Percentiles rank a stretch among this genome's conserved stretches.
Evolutionary conservation across 2,329 filamentous ascomycete species (phyloP).

Genomic region (Paecilomyces dactylethromorphus): DNA sequence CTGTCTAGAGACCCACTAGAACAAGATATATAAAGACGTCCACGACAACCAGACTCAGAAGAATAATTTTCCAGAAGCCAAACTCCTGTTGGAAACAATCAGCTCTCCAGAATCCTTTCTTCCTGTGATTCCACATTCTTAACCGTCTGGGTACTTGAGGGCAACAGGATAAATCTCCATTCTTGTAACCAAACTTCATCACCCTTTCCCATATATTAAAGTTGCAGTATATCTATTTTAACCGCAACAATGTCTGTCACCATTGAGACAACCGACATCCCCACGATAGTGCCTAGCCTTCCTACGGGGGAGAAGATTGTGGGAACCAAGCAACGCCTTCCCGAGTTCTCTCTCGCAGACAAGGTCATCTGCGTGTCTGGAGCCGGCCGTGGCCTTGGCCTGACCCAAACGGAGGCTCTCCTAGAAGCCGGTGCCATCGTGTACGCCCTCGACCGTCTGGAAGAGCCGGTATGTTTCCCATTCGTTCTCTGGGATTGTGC

Average conservation of each 20-base stretch:
- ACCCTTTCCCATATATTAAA: neutral
- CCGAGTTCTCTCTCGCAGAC: slow-evolving; percentile 69
- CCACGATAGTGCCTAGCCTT: slow-evolving; percentile 17
- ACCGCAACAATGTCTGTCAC: slow-evolving; percentile 24
- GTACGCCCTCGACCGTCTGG: slow-evolving; percentile 38
- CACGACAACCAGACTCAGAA: neutral
- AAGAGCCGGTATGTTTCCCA: slow-evolving; percentile 46
- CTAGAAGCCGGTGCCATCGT: slow-evolving; percentile 66
- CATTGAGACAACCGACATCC: slow-evolving; percentile 22
- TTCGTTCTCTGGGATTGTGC: slow-evolving; percentile 48
- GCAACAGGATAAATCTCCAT: neutral
- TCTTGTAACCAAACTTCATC: neutral
- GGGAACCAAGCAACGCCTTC: slow-evolving; percentile 41
- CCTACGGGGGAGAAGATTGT: too few species aligned
- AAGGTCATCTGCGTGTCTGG: slow-evolving; percentile 68
- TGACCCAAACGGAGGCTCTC: slow-evolving; percentile 66
- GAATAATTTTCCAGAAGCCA: neutral
- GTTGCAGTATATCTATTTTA: neutral
- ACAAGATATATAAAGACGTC: neutral
- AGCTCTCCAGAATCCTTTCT: neutral
- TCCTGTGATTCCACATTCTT: neutral
- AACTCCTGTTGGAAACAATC: neutral
- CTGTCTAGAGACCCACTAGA: neutral
- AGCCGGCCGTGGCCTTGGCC: slow-evolving; percentile 64
- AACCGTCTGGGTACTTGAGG: neutral